Conservation (phyloP, 1,139 yeast genomes). For the Taiozyma sp. region DNA sequence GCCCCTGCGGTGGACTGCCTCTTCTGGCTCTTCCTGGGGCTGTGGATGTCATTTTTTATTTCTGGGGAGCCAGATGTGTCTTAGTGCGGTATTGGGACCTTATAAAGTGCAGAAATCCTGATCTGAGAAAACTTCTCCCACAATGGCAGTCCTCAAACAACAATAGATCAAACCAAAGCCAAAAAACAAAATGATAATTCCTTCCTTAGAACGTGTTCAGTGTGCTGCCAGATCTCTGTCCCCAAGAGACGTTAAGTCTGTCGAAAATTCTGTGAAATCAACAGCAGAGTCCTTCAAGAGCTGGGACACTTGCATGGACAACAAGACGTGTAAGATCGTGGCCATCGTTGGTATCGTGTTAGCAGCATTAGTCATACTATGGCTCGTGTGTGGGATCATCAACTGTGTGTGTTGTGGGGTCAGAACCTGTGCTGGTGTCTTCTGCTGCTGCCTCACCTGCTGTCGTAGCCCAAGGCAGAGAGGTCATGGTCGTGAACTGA, state of each 20-base stretch:
- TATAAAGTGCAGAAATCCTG: neutral
- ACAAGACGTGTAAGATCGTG: conserved; percentile 66
- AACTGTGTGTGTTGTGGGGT: conserved; percentile 39
- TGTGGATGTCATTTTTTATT: neutral
- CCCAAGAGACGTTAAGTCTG: neutral
- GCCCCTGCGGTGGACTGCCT: neutral
- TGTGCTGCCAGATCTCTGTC: neutral
- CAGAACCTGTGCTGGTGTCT: conserved; percentile 30
- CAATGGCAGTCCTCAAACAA: neutral
- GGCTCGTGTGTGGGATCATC: conserved; percentile 36
- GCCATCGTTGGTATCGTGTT: conserved; percentile 72
- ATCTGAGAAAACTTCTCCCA: neutral
- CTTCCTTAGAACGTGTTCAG: neutral
- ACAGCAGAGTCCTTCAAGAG: conserved; percentile 55
- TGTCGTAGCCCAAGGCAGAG: conserved; percentile 14
- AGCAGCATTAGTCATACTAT: conserved; percentile 37
- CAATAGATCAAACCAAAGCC: neutral
- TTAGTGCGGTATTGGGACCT: neutral
- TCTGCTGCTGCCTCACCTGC: conserved; percentile 36
- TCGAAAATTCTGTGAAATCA: conserved; percentile 12
- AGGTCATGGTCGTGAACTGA: conserved; percentile 8
- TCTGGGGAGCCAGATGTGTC: neutral
- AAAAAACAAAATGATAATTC: neutral
- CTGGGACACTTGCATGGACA: conserved; percentile 83
- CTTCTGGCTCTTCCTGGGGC: neutral